These are phyloP conservation scores for Haplosporangium sp. DNA, from an alignment of 371 early-diverging fungal genomes.

Conservation along the genomic window DNA sequence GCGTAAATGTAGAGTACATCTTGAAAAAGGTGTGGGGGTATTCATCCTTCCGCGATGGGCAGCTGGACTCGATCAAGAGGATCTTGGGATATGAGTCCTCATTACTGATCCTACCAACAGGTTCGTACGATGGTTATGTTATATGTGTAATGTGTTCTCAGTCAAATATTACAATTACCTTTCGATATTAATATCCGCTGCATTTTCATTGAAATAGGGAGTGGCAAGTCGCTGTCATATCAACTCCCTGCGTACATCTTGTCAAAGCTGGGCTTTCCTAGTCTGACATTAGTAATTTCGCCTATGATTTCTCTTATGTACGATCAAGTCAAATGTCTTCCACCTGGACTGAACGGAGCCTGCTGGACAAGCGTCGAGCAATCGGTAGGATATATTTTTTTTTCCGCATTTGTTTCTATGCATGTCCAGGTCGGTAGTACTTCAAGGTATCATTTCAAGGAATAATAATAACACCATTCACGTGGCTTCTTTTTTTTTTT, in stretches of 20 bases:
- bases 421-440: not conserved
- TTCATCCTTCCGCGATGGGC: slow-evolving; percentile 59
- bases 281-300: slow-evolving; percentile 78
- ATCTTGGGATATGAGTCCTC: slow-evolving; percentile 62
- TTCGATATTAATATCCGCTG: not conserved
- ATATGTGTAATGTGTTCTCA: too few species aligned
- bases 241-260: slow-evolving; percentile 80
- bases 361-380: slow-evolving; percentile 74
- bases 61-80: slow-evolving; percentile 60
- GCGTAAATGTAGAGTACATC: slow-evolving; percentile 55
- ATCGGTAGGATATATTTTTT: slow-evolving; percentile 36
- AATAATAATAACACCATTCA: not conserved
- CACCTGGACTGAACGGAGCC: slow-evolving; percentile 69
- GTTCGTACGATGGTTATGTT: too few species aligned
- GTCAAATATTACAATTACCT: not conserved
- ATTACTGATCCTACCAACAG: slow-evolving; percentile 68
- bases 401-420: not conserved
- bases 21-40: slow-evolving; percentile 58
- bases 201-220: slow-evolving; percentile 53
- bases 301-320: slow-evolving; percentile 86
- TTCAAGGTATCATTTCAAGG: too few species aligned
- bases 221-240: slow-evolving; percentile 86
- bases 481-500: not conserved
- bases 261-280: slow-evolving; percentile 48
- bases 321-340: slow-evolving; percentile 81